Evolutionary conservation across 805 yeast genomes (phyloP), one percentile per base, ranked within the genome.

Genomic region (Lachancea thermotolerans): DNA sequence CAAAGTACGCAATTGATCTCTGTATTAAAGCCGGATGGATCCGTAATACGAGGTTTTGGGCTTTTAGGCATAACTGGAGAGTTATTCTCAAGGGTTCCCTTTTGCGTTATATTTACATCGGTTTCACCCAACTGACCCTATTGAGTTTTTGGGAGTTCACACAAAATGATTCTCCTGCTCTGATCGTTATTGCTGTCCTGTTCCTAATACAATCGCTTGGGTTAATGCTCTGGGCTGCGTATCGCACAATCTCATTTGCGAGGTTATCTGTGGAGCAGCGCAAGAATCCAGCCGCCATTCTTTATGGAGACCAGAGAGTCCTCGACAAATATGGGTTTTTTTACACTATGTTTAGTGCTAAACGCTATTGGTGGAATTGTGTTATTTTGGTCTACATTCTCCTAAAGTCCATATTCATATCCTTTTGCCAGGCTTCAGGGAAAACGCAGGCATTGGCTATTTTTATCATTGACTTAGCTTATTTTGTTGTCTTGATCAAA

Each of bases 131-230:
- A 63, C 66, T 90, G 47, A 71, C 81, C 14, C 77, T 89, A 42
- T 73, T 90, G 47, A 81, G 95, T 10, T 71, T 89, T 44, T 90
- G 95, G 93, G 96, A 90, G 68, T 89, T 88, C 64, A 78, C 83
- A 7, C 74, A 74, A 56, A 68, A 75, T 42, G 96, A 90, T 58
- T 88, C 96, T 0, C 84, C 95, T 1, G 96, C 96, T 0, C 88
- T 90, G 28, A 78, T 90, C 47, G 89, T 87, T 4, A 67, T 87
- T 48, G 91, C 95, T 2, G 82, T 78, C 32, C 66, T 90, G 40
- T 81, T 86, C 63, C 68, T 90, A 35, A 39, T 87, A 1, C 66
- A 83, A 46, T 71, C 85, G 1, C 49, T 82, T 5, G 77, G 78
- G 2, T 70, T 85, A 32, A 69, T 87, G 70, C 67, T 70, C 1